Conservation (phyloP, 2,329 filamentous ascomycete genomes). For the Aspergillus sp. region DNA sequence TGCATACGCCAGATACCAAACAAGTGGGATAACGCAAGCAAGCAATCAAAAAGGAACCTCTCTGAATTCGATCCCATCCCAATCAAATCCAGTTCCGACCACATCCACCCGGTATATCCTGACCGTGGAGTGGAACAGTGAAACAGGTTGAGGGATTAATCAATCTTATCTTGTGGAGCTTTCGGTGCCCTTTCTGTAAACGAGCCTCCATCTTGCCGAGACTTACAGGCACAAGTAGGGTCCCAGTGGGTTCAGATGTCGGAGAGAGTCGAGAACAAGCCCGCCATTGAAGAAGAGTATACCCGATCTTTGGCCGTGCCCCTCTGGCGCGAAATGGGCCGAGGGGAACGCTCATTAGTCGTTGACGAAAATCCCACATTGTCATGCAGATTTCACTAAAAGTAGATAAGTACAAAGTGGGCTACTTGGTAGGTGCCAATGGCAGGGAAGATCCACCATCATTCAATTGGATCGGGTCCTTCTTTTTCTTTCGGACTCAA, state of each 20-base stretch:
- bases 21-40: neutral
- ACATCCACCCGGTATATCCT: constrained; percentile 4
- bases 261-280: neutral
- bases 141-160: constrained; percentile 14
- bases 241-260: constrained; percentile 5
- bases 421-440: neutral
- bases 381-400: too few species aligned
- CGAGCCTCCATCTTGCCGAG: constrained; percentile 7
- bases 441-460: neutral
- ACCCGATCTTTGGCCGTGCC: neutral
- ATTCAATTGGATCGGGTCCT: neutral
- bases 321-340: neutral
- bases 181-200: constrained; percentile 4
- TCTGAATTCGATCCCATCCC: neutral
- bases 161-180: constrained; percentile 30
- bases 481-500: neutral
- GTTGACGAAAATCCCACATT: neutral
- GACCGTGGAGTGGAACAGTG: neutral
- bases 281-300: neutral
- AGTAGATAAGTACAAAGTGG: too few species aligned
- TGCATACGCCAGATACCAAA: neutral
- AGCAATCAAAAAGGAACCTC: neutral
- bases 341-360: neutral
- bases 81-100: neutral
- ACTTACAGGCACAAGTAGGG: constrained; percentile 3